phyloP scores from a whole-genome alignment of 805 yeast genomes.

The Ogataea ramenticola region DNA sequence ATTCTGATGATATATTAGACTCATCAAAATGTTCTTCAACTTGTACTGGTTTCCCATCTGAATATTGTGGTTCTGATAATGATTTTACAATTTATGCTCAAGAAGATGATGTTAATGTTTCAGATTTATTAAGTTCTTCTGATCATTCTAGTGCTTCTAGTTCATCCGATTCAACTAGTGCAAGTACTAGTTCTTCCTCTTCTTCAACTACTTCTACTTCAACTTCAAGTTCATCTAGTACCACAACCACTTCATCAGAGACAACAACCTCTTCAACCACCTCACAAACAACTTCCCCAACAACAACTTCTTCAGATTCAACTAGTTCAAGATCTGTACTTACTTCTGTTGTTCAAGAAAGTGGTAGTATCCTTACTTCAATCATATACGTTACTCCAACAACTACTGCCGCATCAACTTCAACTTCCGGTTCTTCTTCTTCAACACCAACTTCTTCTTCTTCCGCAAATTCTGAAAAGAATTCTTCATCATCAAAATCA shows the following conservation, averaged over 20 bases:
- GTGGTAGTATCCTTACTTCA: conserved; percentile 19
- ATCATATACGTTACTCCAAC: conserved; percentile 21
- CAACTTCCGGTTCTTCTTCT: conserved; percentile 12
- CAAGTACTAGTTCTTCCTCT: conserved; percentile 6
- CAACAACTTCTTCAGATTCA: conserved; percentile 6
- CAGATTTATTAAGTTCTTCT: conserved; percentile 10
- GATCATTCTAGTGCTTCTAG: conserved; percentile 18
- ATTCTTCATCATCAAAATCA: conserved; percentile 12
- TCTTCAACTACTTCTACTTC: conserved; percentile 8
- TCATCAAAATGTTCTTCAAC: conserved; percentile 30
- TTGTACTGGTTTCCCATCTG: conserved; percentile 59
- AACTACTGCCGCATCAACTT: conserved; percentile 7
- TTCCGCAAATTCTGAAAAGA: conserved; percentile 3
- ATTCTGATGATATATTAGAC: conserved; percentile 16
- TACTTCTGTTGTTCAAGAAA: conserved; percentile 13
- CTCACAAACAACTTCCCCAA: no score
- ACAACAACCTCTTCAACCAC: no score
- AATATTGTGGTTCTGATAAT: conserved; percentile 50
- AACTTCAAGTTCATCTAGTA: conserved; percentile 4
- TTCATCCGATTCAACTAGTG: conserved; percentile 1
- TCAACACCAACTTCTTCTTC: conserved; percentile 19
- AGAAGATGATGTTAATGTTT: conserved; percentile 14
- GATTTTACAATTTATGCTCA: conserved; percentile 40
- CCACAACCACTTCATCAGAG: conserved; percentile 8
- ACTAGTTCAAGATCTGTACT: conserved; percentile 9